Conservation (phyloP, 148 eudicot genomes). For the Camellia japonica region DNA sequence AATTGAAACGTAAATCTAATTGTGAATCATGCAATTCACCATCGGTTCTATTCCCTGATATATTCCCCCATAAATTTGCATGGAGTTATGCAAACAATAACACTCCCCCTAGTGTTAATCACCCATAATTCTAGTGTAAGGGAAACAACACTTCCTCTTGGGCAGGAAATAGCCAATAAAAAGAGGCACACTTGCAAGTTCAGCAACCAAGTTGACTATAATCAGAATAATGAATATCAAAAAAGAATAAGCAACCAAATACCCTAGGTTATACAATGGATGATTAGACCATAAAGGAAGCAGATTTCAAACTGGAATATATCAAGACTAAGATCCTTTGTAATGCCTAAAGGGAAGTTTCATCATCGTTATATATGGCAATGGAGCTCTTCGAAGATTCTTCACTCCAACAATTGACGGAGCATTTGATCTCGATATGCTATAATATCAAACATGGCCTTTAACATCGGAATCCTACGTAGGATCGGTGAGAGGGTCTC, state of each 20-base stretch:
- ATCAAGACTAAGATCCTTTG: not conserved
- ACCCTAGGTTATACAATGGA: not conserved
- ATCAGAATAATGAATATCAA: not conserved
- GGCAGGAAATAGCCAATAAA: no score
- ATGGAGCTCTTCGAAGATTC: not conserved
- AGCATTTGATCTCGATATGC: not conserved
- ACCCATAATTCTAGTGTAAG: not conserved
- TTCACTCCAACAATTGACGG: not conserved
- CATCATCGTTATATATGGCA: not conserved
- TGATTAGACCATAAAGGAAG: not conserved
- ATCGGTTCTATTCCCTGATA: no score
- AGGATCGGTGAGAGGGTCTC: no score
- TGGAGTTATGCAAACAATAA: no score
- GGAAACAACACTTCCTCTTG: not conserved
- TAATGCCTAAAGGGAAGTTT: not conserved
- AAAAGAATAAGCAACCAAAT: not conserved
- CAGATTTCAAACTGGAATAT: not conserved
- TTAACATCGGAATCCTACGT: no score
- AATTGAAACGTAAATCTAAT: no score
- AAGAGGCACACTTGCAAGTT: not conserved
- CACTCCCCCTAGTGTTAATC: no score
- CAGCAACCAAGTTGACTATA: not conserved
- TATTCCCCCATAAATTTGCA: no score
- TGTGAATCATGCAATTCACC: no score
- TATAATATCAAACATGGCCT: no score